Base-by-base conservation (phyloP, 2,329 filamentous ascomycete genomes). In the Diaporthe vexans region DNA sequence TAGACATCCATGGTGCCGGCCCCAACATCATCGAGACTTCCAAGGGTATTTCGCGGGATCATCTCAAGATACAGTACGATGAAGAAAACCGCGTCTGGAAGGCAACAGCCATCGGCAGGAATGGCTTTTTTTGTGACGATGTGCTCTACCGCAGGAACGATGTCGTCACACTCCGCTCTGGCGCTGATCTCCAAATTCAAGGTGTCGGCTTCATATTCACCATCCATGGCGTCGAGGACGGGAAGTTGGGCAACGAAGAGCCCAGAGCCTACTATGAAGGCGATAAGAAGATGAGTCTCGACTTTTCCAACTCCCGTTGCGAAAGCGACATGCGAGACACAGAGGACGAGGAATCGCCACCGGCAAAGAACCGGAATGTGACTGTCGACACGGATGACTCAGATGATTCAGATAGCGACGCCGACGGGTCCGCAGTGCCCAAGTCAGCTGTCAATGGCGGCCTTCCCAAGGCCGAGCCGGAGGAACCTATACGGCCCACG, bases 11-110 rank as follows among this genome's bases (percentile, higher is more conserved):
- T 81, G 94, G 93, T 4, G 91, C 91, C 0, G 89, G 89, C 2
- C 89, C 89, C 7, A 86, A 90, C 65, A 90, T 91, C 75, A 89
- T 90, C 3, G 86, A 82, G 75, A 90, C 89, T 76, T 94, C 93
- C 68, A 94, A 93, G 79, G 90, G 89, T 68, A 95, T 95, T 72
- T 95, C 94, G 4, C 87, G 93, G 75, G 86, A 93, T 78, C 94
- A 96, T 81, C 85, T 94, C 65, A 92, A 91, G 78, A 94, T 96
- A 77, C 86, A 89, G 61, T 95, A 92, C 83, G 93, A 94, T 78
- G 86, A 89, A 76, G 85, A 90, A 17, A 86, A 86, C 54, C 86
- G 90, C 26, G 85, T 90, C 9, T 95, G 94, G 79, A 90, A 94
- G 79, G 90, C 93, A 61, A 86, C 88, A 33, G 87, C 88, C 0